Percentiles rank a stretch among this genome's conserved stretches.
Conservation (phyloP, 768 basidiomycete species). For the Paxillus ammoniavirescens region DNA sequence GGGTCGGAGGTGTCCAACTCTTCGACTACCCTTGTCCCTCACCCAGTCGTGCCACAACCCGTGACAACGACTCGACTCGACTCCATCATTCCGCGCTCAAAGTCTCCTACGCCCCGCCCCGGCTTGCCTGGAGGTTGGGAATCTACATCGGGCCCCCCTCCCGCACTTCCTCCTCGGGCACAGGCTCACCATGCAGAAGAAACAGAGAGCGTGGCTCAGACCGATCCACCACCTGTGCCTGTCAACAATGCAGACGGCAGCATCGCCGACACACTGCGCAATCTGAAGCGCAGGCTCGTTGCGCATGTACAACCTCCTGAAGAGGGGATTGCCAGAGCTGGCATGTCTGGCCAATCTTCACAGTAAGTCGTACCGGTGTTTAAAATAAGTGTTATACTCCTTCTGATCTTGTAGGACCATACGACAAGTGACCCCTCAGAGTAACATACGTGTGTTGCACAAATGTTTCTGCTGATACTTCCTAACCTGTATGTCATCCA, state of each 20-base stretch:
- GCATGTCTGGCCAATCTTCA: conserved; percentile 12
- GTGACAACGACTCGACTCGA: conserved; percentile 1
- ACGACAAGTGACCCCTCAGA: conserved; percentile 39
- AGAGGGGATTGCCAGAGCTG: conserved; percentile 1
- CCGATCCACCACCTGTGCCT: conserved; percentile 1
- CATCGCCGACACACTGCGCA: conserved; percentile 23
- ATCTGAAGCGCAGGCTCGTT: conserved; percentile 25
- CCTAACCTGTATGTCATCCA: conserved; percentile 7
- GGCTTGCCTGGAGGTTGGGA: conserved; percentile 25
- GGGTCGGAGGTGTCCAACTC: conserved; percentile 14
- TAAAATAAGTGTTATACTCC: not conserved
- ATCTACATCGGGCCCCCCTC: conserved; percentile 10
- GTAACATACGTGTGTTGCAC: conserved; percentile 39
- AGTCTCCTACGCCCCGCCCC: conserved; percentile 19
- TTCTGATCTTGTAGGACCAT: conserved; percentile 10
- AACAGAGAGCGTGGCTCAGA: not conserved
- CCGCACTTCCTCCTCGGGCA: not conserved
- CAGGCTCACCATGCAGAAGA: conserved; percentile 7
- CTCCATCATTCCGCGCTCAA: conserved; percentile 8
- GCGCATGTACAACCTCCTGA: conserved; percentile 21
- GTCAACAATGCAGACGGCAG: conserved; percentile 1
- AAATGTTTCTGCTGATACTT: not conserved
- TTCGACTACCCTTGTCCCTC: conserved; percentile 6
- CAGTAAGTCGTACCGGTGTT: conserved; percentile 14
- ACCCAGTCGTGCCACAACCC: conserved; percentile 15